A percentile compares a stretch with the other conserved stretches of the same genome.
Evolutionary conservation across 352 stramenopile genomes (phyloP).

Genomic region (Globisporangium abappressorium): DNA sequence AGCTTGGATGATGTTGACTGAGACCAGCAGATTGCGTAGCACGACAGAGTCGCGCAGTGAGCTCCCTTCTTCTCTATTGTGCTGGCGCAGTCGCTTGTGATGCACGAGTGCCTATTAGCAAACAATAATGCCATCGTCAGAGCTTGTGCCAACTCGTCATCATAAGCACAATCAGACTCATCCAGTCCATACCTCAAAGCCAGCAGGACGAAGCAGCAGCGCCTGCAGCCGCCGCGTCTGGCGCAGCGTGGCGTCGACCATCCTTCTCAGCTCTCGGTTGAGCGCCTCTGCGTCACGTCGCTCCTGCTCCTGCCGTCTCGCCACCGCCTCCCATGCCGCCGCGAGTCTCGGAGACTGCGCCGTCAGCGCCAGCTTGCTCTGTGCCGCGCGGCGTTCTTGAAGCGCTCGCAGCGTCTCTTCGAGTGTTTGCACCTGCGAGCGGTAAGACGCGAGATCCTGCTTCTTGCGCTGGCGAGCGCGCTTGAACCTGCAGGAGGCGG

Average conservation of each 20-base stretch:
- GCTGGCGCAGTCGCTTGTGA: neutral
- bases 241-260: neutral
- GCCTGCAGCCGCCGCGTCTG: neutral
- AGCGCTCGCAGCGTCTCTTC: neutral
- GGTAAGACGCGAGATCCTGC: neutral
- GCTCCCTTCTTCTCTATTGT: neutral
- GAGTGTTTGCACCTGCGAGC: neutral
- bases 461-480: neutral
- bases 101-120: neutral
- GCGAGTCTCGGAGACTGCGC: neutral
- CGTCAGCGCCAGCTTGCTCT: neutral
- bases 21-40: neutral
- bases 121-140: neutral
- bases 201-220: neutral
- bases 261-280: neutral
- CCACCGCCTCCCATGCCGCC: neutral
- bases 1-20: neutral
- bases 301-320: neutral
- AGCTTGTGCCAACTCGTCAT: too few species aligned
- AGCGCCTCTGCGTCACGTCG: neutral
- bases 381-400: neutral
- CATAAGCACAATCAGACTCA: neutral
- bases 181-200: neutral
- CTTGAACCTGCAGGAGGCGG: neutral
- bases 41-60: neutral